Base-by-base conservation (phyloP, 805 yeast genomes). In the Yamadazyma akitaensis region DNA sequence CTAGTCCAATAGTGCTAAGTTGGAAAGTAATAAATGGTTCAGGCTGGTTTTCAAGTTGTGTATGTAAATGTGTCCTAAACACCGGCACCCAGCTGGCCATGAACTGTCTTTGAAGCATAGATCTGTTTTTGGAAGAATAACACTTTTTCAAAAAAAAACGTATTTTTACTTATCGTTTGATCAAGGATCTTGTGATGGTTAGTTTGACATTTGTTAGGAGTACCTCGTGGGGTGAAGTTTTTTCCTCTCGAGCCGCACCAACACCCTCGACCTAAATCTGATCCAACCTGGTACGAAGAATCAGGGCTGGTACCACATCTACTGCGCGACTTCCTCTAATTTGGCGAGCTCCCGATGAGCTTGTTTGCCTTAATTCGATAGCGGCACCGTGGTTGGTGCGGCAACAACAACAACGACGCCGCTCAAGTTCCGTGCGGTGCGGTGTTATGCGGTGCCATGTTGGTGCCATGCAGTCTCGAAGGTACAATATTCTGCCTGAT, bases 51-150 rank as follows among this genome's bases (percentile, higher is more conserved):
- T 58, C 58, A 14, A 51, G 39, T 41, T 51, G 55, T 11, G 36
- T 40, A 26, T 43, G 30, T 3, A 49, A n/a, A 30, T 49, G 51
- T 17, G 32, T 47, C 31, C 70, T 68, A 55, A 85, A 81, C 9
- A 76, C 59, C 6, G 92, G 87, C 58, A 81, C 84, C 94, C 94
- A 85, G 3, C 89, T 85, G 33, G 88, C 91, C 77, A 62, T 65
- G 48, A 58, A 62, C 40, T 66, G 67, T 44, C 59, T 53, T 45
- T 63, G 67, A 38, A 62, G 53, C 72, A 52, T 52, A 16, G 12
- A 14, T 43, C n/a, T 12, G 14, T n/a, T 2, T 28, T 37, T 12
- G 9, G 14, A 17, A 7, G 33, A 36, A 11, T 13, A 31, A 36
- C 12, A 28, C 32, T 12, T 13, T 5, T 13, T 28, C 9, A 35